Conservation (phyloP, 495 filamentous ascomycete species). For the Hypoxylon rickii region DNA sequence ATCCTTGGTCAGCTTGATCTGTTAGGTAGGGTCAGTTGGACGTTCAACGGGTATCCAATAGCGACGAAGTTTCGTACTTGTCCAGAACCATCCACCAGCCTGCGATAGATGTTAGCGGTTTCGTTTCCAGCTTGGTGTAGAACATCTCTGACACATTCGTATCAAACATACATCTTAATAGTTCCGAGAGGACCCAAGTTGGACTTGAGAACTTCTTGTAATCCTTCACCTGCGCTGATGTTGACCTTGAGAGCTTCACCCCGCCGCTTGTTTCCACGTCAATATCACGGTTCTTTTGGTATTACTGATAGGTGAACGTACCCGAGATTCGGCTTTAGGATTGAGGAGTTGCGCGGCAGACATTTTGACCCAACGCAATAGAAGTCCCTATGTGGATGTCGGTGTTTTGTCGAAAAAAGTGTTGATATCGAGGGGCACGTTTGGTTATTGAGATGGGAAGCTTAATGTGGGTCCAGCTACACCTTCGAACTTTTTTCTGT, state of each 20-base stretch:
- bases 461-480: conserved; percentile 16
- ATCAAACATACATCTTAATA: conserved; percentile 93
- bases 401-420: conserved; percentile 21
- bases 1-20: conserved; percentile 99
- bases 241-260: conserved; percentile 95
- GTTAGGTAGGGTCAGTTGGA: conserved; percentile 23
- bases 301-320: conserved; percentile 50
- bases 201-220: conserved; percentile 94
- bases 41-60: conserved; percentile 7
- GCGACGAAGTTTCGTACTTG: conserved; percentile 62
- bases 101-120: conserved; percentile 45
- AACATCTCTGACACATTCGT: too few species aligned
- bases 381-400: conserved; percentile 1
- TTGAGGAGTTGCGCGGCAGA: conserved; percentile 96
- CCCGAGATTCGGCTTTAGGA: conserved; percentile 95
- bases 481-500: conserved; percentile 46
- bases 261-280: conserved; percentile 67
- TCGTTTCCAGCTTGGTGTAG: too few species aligned
- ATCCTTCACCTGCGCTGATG: conserved; percentile 92
- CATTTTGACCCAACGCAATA: conserved; percentile 52
- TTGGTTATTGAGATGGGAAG: conserved; percentile 1
- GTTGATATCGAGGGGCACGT: conserved; percentile 27
- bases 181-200: conserved; percentile 94
- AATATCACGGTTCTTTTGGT: conserved; percentile 38
- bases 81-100: conserved; percentile 94